phyloP scores from a whole-genome alignment of 257 asterid species.

The Dorcoceras hygrometricum region DNA sequence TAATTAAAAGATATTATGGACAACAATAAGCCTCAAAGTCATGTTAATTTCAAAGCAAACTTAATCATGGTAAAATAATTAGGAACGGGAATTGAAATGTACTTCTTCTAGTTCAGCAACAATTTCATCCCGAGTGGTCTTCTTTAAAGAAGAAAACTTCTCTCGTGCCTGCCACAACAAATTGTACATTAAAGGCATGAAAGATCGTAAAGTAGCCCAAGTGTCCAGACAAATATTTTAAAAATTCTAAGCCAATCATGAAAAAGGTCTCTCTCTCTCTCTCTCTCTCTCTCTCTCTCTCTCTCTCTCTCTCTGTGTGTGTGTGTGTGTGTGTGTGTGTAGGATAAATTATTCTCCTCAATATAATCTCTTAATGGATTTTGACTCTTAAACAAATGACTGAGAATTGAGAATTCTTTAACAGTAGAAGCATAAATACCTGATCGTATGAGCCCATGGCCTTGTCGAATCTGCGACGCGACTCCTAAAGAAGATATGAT shows the following conservation, averaged over 20 bases:
- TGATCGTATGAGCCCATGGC: constrained; percentile 75
- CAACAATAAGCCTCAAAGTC: constrained; percentile 7
- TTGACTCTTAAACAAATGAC: constrained; percentile 17
- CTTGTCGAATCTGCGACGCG: constrained; percentile 91
- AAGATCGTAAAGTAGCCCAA: constrained; percentile 11
- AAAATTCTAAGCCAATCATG: constrained; percentile 13
- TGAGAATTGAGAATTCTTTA: constrained; percentile 6
- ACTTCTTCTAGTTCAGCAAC: constrained; percentile 93
- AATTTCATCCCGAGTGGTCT: constrained; percentile 79
- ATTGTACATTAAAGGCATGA: constrained; percentile 18
- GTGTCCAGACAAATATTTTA: constrained; percentile 10
- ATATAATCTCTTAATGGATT: background rate
- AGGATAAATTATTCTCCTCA: background rate
- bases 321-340: too few relatives aligned
- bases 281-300: too few relatives aligned
- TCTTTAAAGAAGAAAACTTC: constrained; percentile 76
- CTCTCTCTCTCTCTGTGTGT: too few relatives aligned
- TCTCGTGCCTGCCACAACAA: constrained; percentile 74
- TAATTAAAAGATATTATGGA: constrained; percentile 2
- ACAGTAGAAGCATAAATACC: constrained; percentile 41
- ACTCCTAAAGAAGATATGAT: constrained; percentile 59
- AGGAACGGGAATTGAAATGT: constrained; percentile 21
- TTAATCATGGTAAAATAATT: background rate
- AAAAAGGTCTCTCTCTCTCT: too few relatives aligned
- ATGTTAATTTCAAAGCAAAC: constrained; percentile 9